Evolutionary conservation across 2,329 filamentous ascomycete species (phyloP).

Genomic region (Tothia fuscella): DNA sequence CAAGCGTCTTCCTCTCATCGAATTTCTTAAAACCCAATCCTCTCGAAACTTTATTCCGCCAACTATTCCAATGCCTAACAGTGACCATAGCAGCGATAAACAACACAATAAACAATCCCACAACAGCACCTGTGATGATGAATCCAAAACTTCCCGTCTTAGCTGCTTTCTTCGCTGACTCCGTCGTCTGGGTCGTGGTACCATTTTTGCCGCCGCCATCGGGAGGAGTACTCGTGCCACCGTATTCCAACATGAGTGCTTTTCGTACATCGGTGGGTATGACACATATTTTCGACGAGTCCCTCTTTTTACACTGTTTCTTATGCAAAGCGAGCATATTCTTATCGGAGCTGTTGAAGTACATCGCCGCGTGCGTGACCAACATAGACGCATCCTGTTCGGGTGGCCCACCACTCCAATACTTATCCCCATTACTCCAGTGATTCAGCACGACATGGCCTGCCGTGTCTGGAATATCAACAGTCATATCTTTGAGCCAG

Average conservation of each 20-base stretch:
- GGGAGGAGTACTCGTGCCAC: neutral
- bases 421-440: constrained; percentile 62
- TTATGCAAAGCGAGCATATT: neutral
- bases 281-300: neutral
- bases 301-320: neutral
- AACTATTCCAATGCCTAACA: neutral
- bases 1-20: too few species aligned
- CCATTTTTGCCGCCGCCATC: neutral
- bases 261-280: neutral
- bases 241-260: neutral
- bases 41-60: neutral
- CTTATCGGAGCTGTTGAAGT: constrained; percentile 54
- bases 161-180: neutral
- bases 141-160: neutral
- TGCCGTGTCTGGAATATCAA: constrained; percentile 44
- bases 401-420: constrained; percentile 64
- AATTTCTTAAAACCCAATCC: too few species aligned
- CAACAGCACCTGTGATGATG: neutral
- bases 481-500: constrained; percentile 43
- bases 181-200: neutral
- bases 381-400: constrained; percentile 47
- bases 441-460: constrained; percentile 63
- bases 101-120: neutral
- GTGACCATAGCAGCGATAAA: constrained; percentile 1
- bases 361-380: constrained; percentile 61